Evolutionary conservation across 805 yeast genomes (phyloP).

Genomic region (Tanozyma kutaoensis): DNA sequence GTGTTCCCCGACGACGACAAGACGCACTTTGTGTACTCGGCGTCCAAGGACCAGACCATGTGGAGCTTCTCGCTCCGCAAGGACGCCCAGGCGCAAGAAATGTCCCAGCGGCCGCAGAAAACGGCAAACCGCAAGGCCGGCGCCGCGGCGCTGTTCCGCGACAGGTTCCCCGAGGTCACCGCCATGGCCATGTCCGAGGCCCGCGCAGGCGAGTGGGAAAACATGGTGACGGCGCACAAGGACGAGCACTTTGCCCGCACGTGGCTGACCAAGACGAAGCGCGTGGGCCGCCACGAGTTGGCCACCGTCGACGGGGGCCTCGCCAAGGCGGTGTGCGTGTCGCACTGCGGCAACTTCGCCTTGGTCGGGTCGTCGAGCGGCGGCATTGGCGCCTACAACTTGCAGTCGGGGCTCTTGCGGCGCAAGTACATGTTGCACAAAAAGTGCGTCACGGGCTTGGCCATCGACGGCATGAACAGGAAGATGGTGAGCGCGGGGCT

Average conservation of each 20-base stretch:
- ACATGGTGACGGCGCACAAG: conserved; percentile 77
- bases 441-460: conserved; percentile 77
- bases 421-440: conserved; percentile 59
- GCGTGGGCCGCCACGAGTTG: conserved; percentile 65
- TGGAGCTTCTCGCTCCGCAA: conserved; percentile 91
- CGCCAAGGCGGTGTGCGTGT: conserved; percentile 64
- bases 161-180: conserved; percentile 66
- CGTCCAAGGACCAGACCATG: conserved; percentile 72
- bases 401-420: conserved; percentile 82
- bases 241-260: conserved; percentile 77
- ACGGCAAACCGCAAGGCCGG: conserved; percentile 37
- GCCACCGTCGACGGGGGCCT: conserved; percentile 66
- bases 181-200: conserved; percentile 60
- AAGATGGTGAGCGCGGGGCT: conserved; percentile 78
- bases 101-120: conserved; percentile 61
- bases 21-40: conserved; percentile 76
- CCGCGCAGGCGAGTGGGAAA: conserved; percentile 88
- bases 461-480: conserved; percentile 82
- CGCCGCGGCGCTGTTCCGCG: conserved; percentile 36
- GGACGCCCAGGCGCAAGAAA: conserved; percentile 91
- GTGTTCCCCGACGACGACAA: conserved; percentile 61
- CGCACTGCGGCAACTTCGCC: conserved; percentile 93
- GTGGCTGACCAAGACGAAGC: conserved; percentile 72
- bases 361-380: conserved; percentile 84
- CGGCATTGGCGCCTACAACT: conserved; percentile 70